Conservation (phyloP, 2,329 filamentous ascomycete genomes). For the Claviceps maximensis region DNA sequence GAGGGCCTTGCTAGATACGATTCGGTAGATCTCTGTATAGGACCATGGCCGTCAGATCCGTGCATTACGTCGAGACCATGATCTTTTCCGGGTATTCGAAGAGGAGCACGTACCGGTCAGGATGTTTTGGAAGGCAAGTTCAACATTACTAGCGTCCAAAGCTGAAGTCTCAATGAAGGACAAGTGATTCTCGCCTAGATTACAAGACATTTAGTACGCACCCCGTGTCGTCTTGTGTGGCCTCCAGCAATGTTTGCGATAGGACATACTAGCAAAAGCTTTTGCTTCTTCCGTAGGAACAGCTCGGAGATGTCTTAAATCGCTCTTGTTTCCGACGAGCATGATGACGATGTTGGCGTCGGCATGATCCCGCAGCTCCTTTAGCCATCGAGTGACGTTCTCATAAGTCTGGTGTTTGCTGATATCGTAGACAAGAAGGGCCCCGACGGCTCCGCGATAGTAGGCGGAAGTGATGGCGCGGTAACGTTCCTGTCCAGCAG, state of each 20-base stretch:
- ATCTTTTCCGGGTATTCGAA: neutral
- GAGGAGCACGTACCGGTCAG: slow-evolving; percentile 61
- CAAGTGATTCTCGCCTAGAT: slow-evolving; percentile 82
- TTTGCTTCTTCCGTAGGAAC: slow-evolving; percentile 98
- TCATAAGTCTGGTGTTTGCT: slow-evolving; percentile 99
- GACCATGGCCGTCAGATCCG: slow-evolving; percentile 3
- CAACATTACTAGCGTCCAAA: slow-evolving; percentile 96
- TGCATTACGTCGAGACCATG: neutral
- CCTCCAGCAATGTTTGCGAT: neutral
- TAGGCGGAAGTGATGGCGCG: slow-evolving; percentile 98
- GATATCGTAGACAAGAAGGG: slow-evolving; percentile 97
- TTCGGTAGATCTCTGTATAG: slow-evolving; percentile 86
- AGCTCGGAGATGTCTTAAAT: slow-evolving; percentile 95
- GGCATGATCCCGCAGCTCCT: slow-evolving; percentile 94
- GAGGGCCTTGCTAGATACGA: slow-evolving; percentile 94
- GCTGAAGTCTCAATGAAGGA: slow-evolving; percentile 99
- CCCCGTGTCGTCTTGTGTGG: no score
- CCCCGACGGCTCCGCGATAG: slow-evolving; percentile 94
- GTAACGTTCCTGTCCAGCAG: slow-evolving; percentile 96
- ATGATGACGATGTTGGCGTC: slow-evolving; percentile 99
- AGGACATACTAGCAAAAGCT: slow-evolving; percentile 73
- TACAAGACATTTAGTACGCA: slow-evolving; percentile 6
- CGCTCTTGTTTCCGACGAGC: slow-evolving; percentile 99
- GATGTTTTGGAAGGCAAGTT: slow-evolving; percentile 99
- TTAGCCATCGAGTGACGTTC: slow-evolving; percentile 97